Percentiles rank a stretch among this genome's conserved stretches.
These are phyloP conservation scores for Mortierella sp. DNA, from an alignment of 371 early-diverging fungal genomes.

Conservation along the genomic window DNA sequence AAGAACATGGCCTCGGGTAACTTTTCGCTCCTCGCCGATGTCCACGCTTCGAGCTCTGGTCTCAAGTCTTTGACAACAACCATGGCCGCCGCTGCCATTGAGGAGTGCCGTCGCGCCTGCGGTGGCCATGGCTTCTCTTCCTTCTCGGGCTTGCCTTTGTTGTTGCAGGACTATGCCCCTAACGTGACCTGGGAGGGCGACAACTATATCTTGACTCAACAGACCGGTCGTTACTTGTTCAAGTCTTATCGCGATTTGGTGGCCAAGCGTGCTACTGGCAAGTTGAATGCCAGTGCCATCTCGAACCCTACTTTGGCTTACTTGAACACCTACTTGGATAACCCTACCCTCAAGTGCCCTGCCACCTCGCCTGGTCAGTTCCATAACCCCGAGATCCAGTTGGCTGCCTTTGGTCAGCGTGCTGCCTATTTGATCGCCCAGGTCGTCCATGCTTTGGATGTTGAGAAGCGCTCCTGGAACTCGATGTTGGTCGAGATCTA, in stretches of 20 bases:
- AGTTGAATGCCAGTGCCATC: slow-evolving; percentile 54
- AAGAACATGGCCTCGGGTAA: slow-evolving; percentile 75
- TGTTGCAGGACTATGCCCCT: slow-evolving; percentile 75
- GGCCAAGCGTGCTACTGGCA: slow-evolving; percentile 58
- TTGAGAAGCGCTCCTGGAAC: slow-evolving; percentile 74
- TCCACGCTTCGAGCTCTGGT: slow-evolving; percentile 88
- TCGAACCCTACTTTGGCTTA: slow-evolving; percentile 66
- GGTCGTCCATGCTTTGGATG: slow-evolving; percentile 69
- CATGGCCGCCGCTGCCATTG: slow-evolving; percentile 76
- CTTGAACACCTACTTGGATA: slow-evolving; percentile 61
- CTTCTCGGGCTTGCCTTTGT: slow-evolving; percentile 80
- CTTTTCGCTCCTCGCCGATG: slow-evolving; percentile 76
- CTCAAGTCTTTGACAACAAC: slow-evolving; percentile 86
- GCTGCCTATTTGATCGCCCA: slow-evolving; percentile 66
- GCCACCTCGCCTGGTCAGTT: slow-evolving; percentile 56
- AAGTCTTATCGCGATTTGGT: slow-evolving; percentile 58
- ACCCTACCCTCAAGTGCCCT: slow-evolving; percentile 58
- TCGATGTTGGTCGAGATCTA: slow-evolving; percentile 73
- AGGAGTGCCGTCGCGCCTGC: slow-evolving; percentile 83
- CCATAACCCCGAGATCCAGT: slow-evolving; percentile 67
- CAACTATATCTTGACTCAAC: slow-evolving; percentile 84
- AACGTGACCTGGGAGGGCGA: slow-evolving; percentile 90
- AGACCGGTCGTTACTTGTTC: slow-evolving; percentile 78
- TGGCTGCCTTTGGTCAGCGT: slow-evolving; percentile 75
- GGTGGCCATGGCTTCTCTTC: slow-evolving; percentile 91